Base-by-base conservation (phyloP, 2,329 filamentous ascomycete genomes). In the Aspergillus amoenus region DNA sequence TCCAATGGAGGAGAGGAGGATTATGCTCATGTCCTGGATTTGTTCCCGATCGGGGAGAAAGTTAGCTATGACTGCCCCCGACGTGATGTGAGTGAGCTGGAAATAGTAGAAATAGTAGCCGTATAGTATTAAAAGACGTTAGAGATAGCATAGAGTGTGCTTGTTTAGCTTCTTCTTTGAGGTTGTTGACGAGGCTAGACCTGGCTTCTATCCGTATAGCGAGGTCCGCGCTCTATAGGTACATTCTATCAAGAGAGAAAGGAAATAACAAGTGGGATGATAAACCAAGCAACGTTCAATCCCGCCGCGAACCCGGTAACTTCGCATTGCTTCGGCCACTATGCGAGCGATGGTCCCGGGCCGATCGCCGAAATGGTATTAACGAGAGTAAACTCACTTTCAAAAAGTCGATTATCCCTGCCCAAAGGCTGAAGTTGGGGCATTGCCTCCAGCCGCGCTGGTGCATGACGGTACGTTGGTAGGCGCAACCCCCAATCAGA, bases 371-470 rank as follows among this genome's bases (percentile, higher is more conserved):
- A 61, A 66, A 71, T 21, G 67, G 72, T 55, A 76, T 61, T 74
- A 78, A 72, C 64, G 76, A 59, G 44, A 71, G 53, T 55, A 74
- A 58, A 79, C 84, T 79, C 84, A 94, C 93, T 81, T 84, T 88
- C 68, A 96, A 77, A 72, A 96, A 96, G 65, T 83, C 86, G 77
- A 90, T 87, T 61, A 97, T 90, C 54, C 91, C 88, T 30, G 91
- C 87, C 94, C 94, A 99, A 65, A 97, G 84, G 66, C 85, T 87
- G 78, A 94, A 97, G 77, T 99, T 97, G 52, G 94, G 94, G 65
- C 97, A 79, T 74, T 99, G 94, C 65, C 90, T 86, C 94, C 93
- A 97, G 47, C 94, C 94, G 61, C 94, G 84, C 66, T 96, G 92
- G 73, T 99, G 91, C 76, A 93, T 88, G 57, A 99, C 93, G 32